phyloP scores from a whole-genome alignment of 371 early-diverging fungal species.

The Astathelohania contejeani region DNA sequence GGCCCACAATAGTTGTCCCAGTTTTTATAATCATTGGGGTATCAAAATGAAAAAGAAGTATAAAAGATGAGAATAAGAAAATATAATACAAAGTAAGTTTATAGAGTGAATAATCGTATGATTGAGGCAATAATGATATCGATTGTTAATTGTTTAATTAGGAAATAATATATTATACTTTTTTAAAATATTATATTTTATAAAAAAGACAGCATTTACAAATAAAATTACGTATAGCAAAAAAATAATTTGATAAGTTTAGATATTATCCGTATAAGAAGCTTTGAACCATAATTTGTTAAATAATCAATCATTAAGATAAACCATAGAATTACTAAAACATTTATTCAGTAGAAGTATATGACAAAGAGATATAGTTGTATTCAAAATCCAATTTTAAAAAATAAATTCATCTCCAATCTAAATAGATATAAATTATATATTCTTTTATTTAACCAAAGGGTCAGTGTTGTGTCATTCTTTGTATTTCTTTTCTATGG shows the following conservation, averaged over 20 bases:
- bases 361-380: background rate
- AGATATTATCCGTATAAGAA: too few relatives aligned
- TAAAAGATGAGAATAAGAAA: background rate
- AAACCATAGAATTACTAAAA: too few relatives aligned
- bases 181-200: background rate
- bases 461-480: too few relatives aligned
- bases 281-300: too few relatives aligned
- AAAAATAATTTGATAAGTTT: too few relatives aligned
- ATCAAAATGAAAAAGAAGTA: background rate
- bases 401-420: background rate
- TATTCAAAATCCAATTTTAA: background rate
- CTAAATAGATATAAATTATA: background rate
- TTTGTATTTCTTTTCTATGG: too few relatives aligned
- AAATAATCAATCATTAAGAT: too few relatives aligned
- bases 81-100: background rate
- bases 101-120: background rate
- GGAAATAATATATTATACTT: background rate
- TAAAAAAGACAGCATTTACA: too few relatives aligned
- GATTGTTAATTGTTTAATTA: background rate
- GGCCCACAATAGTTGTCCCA: constrained; percentile 89
- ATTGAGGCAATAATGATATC: background rate
- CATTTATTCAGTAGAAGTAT: background rate
- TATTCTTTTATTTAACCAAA: background rate
- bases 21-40: constrained; percentile 65
- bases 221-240: too few relatives aligned